Conservation (phyloP, 2,329 filamentous ascomycete genomes). For the Emergomyces orientalis region DNA sequence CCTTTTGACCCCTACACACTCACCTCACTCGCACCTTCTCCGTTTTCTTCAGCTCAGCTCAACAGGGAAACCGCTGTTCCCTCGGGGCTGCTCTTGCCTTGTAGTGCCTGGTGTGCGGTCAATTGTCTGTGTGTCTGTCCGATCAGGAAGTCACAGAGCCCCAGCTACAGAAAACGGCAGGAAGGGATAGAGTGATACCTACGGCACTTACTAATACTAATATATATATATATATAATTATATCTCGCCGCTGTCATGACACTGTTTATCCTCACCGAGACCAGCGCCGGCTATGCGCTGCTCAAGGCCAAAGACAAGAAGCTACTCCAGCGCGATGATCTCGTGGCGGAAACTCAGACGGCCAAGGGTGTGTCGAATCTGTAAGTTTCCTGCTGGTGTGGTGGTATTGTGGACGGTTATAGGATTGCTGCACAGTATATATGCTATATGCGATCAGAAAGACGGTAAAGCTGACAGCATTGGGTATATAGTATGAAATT, state of each 20-base stretch:
- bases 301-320: constrained; percentile 99
- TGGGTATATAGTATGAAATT: constrained; percentile 62
- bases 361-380: constrained; percentile 79
- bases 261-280: constrained; percentile 89
- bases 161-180: not conserved
- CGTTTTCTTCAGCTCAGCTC: not conserved
- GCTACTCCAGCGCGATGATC: constrained; percentile 77
- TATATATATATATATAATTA: not conserved
- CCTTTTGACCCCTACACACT: not conserved
- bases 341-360: constrained; percentile 63
- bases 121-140: not conserved
- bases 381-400: constrained; percentile 47
- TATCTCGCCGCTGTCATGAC: constrained; percentile 51
- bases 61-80: not conserved
- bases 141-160: not conserved
- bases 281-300: constrained; percentile 91
- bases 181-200: not conserved
- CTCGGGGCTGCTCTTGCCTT: constrained; percentile 1
- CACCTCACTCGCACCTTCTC: not conserved
- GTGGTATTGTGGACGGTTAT: not conserved
- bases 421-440: not conserved
- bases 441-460: not conserved
- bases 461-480: constrained; percentile 10
- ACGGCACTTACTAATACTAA: not conserved
- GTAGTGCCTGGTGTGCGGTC: not conserved